Base-by-base conservation (phyloP, 768 basidiomycete species). In the Thelephora ganbajun region DNA sequence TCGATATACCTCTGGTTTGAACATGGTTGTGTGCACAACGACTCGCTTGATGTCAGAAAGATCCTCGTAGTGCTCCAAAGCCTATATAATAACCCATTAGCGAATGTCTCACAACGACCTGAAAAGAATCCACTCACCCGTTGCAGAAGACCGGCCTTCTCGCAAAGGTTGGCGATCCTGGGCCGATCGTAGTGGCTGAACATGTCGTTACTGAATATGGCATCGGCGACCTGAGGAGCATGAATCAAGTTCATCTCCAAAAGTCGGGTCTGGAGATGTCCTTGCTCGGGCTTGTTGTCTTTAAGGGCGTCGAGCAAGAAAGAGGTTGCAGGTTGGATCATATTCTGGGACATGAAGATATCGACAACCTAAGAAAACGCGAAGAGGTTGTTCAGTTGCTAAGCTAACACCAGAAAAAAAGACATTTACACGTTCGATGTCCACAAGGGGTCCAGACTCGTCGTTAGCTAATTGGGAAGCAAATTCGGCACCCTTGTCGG, bases 341-440 rank as follows among this genome's bases (percentile, higher is more conserved):
- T 90, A 67, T 97, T 98, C 62, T 96, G 93, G 0, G 86, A 85
- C 91, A 97, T 96, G 72, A 99, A 98, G 57, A 98, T 96, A 58
- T 99, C 96, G 51, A 97, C 92, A 47, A 97, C 87, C 80, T 85
- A 48, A 45, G 20, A 11, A 48, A 34, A 2, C 13, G 13, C n/a
- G 48, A 54, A 2, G 50, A 47, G 30, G 45, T 42, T 46, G 39
- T 42, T 23, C 37, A 41, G 18, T 4, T 4, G 35, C 13, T 23
- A 33, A 6, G 3, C 13, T 41, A 39, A 36, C 19, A 19, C 18
- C 6, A 19, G 36, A 30, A 33, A 37, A 11, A 35, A 33, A 46
- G 44, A 14, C 22, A 64, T 77, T 50, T 56, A 83, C 93, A 46
- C 93, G 72, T 63, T 98, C 94, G 49, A 98, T 67, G 57, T 99